These are phyloP conservation scores for Pythium rishiriense DNA, from an alignment of 352 stramenopile genomes.

Conservation along the genomic window DNA sequence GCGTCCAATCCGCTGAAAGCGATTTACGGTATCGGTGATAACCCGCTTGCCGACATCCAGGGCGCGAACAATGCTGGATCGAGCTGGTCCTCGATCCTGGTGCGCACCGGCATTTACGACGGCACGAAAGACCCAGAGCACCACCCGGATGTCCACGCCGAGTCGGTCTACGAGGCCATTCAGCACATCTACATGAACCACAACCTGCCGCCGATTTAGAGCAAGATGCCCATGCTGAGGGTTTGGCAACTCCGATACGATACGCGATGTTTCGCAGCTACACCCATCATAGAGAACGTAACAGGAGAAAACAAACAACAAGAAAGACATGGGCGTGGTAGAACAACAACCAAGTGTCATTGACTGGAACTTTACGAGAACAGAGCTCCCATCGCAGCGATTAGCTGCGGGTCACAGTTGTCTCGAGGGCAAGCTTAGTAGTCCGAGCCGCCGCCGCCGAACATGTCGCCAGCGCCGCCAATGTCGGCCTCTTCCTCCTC, in stretches of 20 bases:
- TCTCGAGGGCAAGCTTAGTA: conserved; percentile 47
- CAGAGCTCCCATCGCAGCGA: conserved; percentile 3
- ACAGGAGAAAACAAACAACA: neutral
- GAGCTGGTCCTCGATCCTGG: conserved; percentile 84
- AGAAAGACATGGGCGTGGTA: conserved; percentile 1
- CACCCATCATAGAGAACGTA: neutral
- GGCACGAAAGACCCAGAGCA: conserved; percentile 63
- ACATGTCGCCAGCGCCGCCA: conserved; percentile 89
- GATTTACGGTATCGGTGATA: conserved; percentile 91
- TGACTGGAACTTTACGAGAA: conserved; percentile 6
- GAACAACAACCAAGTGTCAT: conserved; percentile 27
- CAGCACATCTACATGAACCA: conserved; percentile 72
- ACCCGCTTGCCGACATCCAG: conserved; percentile 84
- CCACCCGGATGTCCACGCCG: conserved; percentile 56
- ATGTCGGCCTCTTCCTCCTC: conserved; percentile 83
- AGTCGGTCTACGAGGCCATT: conserved; percentile 75
- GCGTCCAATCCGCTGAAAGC: conserved; percentile 41
- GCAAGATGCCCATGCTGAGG: neutral
- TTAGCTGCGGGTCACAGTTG: neutral
- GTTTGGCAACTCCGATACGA: too few species aligned
- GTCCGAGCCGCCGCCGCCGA: conserved; percentile 61
- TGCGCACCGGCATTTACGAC: conserved; percentile 86
- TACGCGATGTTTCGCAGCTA: too few species aligned
- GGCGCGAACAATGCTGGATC: conserved; percentile 83
- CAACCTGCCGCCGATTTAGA: conserved; percentile 34